Evolutionary conservation across 1,284 basidiomycete genomes (phyloP).

Genomic region (Fereydounia khargensis): DNA sequence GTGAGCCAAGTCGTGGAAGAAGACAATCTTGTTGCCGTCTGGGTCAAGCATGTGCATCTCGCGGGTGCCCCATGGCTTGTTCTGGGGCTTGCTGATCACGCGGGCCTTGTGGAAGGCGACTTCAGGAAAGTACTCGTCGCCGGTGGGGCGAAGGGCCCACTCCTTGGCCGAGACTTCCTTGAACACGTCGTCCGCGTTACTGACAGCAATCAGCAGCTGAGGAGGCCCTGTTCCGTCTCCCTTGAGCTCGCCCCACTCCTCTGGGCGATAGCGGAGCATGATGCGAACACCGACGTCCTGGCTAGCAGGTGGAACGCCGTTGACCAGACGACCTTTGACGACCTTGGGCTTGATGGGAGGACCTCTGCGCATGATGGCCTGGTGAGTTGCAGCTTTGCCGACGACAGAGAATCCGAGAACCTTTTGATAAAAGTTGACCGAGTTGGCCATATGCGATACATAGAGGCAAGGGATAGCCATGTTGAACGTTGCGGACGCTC

Average conservation of each 20-base stretch:
- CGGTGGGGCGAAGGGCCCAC: conserved; percentile 26
- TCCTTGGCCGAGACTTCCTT: conserved; percentile 22
- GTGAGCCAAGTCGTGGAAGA: conserved; percentile 39
- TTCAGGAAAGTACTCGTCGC: conserved; percentile 38
- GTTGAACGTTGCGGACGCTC: conserved; percentile 11
- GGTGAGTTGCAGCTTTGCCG: conserved; percentile 23
- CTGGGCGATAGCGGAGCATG: conserved; percentile 17
- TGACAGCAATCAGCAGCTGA: conserved; percentile 25
- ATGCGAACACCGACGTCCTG: conserved; percentile 26
- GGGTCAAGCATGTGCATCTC: conserved; percentile 41
- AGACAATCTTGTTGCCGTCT: conserved; percentile 38
- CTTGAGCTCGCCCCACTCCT: conserved; percentile 34
- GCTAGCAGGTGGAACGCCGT: conserved; percentile 11
- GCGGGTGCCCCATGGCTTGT: conserved; percentile 38
- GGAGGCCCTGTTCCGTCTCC: conserved; percentile 25
- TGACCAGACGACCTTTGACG: too few relatives aligned
- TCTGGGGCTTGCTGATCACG: conserved; percentile 31
- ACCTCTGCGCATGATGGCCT: conserved; percentile 20
- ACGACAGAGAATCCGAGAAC: conserved; percentile 27
- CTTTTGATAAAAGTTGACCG: conserved; percentile 25
- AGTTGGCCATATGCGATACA: conserved; percentile 25
- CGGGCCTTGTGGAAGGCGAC: conserved; percentile 27
- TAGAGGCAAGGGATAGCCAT: conserved; percentile 29
- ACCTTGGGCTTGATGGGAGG: conserved; percentile 6
- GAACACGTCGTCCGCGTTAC: conserved; percentile 29